Base-by-base conservation (phyloP, 148 eudicot genomes). In the Rhododendron kiyosumense region DNA sequence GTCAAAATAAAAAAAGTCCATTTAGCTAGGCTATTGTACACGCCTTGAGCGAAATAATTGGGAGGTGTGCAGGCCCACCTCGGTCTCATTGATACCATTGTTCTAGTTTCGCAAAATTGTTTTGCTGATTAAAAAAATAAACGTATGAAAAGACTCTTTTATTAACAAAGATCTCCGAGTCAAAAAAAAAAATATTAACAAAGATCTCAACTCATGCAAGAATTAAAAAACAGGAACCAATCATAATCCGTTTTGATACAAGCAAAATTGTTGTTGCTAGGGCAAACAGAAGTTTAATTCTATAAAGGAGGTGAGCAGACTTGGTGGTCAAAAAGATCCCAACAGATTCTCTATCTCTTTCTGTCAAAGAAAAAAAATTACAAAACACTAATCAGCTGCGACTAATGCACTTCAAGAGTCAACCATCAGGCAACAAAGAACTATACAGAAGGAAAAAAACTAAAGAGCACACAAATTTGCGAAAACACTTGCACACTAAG, bases 311-410 rank as follows among this genome's bases (percentile, higher is more conserved):
- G 36, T 46, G 61, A 13, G 20, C 13, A 20, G 15, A 34, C 77
- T 77, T 28, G 43, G 24, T 78, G 83, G 24, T 85, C 83, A 85
- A 59, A 75, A 61, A 78, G 86, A 78, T 51, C 82, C 83, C 59
- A 85, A 78, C 59, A 85, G 26, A 78, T 61, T 61, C 38, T 85
- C 57, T 78, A 85, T 85, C 18, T 85, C 76, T 28, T 63, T 78
- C 86, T 85, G 86, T 75, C 30, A 78, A n/a, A 71, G 75, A 3
- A 57, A 78, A 78, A 78, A 17, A 57, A n/a, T 36, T 8, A 43
- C 26, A 26, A 59, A 59, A 85, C 8, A 85, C n/a, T 12, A 54
- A 57, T 61, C 26, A 85, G n/a, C 14, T 17, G 54, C 54, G 5
- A 41, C 12, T 6, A 7, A 14, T 20, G 22, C 41, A 78, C 46